Conservation (phyloP, 108 stramenopile genomes). For the Nitzschia inconspicua region DNA sequence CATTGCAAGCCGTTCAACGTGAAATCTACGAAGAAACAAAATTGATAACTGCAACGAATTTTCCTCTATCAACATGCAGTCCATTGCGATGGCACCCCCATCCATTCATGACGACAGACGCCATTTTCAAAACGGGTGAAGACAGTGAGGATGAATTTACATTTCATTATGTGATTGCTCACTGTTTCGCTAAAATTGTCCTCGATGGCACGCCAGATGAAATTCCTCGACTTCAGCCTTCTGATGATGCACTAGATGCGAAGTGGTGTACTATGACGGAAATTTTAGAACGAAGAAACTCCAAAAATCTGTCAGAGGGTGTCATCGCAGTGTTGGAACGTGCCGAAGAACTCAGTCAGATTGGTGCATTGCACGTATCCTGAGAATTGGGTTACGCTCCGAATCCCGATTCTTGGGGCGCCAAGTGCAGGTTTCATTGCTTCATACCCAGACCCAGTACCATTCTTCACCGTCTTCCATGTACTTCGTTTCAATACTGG, state of each 20-base stretch:
- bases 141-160: background rate
- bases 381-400: too few relatives aligned
- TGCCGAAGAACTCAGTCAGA: constrained; percentile 21
- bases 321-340: constrained; percentile 26
- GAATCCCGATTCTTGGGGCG: too few relatives aligned
- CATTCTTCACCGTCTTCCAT: constrained; percentile 30
- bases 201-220: background rate
- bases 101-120: constrained; percentile 30
- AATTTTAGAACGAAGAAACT: constrained; percentile 3
- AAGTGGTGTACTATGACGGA: constrained; percentile 40
- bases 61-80: too few relatives aligned
- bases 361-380: constrained; percentile 9
- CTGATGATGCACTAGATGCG: constrained; percentile 46
- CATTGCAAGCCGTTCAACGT: constrained; percentile 54
- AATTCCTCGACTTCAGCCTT: constrained; percentile 22
- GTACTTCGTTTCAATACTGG: background rate
- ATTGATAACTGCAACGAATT: background rate
- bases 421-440: too few relatives aligned
- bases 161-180: constrained; percentile 44
- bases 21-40: constrained; percentile 70
- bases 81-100: constrained; percentile 15
- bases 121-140: constrained; percentile 6
- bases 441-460: constrained; percentile 36
- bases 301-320: background rate
- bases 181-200: constrained; percentile 18